phyloP scores from a whole-genome alignment of 2,329 filamentous ascomycete genomes.

The Calonectria naviculata region DNA sequence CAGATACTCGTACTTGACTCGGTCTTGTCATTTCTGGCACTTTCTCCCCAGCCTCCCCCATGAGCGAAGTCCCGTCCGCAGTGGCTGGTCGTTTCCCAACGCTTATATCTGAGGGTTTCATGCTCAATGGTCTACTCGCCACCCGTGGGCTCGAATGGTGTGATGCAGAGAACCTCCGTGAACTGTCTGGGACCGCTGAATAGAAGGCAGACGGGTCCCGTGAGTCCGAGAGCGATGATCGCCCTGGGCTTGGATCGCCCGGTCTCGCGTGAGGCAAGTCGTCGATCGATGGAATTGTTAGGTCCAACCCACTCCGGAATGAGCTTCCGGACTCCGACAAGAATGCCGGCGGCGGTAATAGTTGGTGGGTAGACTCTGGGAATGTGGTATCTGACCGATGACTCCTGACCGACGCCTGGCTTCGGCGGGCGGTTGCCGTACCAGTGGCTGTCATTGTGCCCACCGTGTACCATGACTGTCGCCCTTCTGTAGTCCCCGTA shows the following conservation, averaged over 20 bases:
- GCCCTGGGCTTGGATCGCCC: slow-evolving; percentile 27
- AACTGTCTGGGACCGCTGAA: slow-evolving; percentile 48
- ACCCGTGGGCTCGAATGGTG: slow-evolving; percentile 40
- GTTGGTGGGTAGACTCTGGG: slow-evolving; percentile 44
- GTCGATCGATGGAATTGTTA: slow-evolving; percentile 42
- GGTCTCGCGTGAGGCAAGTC: slow-evolving; percentile 37
- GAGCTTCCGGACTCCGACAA: slow-evolving; percentile 38
- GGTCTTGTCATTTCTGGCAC: slow-evolving; percentile 38
- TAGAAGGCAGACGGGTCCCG: slow-evolving; percentile 34
- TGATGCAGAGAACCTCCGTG: slow-evolving; percentile 45
- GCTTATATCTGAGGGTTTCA: slow-evolving; percentile 8
- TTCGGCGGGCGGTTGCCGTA: slow-evolving; percentile 34
- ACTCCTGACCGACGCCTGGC: slow-evolving; percentile 38
- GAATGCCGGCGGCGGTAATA: slow-evolving; percentile 44
- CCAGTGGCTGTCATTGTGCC: slow-evolving; percentile 37
- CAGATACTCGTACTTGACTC: slow-evolving; percentile 36
- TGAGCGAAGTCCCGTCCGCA: not conserved
- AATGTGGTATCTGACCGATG: slow-evolving; percentile 41
- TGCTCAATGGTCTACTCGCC: slow-evolving; percentile 23
- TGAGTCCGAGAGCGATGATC: slow-evolving; percentile 28
- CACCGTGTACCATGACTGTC: slow-evolving; percentile 50
- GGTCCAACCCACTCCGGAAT: slow-evolving; percentile 43
- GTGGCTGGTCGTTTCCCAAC: slow-evolving; percentile 6
- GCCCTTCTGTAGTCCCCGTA: slow-evolving; percentile 29
- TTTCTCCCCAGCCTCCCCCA: slow-evolving; percentile 37